Evolutionary conservation across 179 eudicot genomes (phyloP).

Genomic region (Spinacia oleracea): DNA sequence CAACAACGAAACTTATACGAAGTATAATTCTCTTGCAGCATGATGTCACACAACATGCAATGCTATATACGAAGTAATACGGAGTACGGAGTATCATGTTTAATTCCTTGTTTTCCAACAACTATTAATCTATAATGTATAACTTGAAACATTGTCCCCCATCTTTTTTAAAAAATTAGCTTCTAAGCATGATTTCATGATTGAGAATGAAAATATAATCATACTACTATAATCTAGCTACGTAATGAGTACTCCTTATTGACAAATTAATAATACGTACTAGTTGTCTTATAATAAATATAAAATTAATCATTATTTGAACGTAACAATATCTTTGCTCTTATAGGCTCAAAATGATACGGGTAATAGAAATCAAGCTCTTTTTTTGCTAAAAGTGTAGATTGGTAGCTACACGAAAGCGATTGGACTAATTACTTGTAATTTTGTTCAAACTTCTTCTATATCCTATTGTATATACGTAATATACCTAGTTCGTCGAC

Average conservation of each 20-base stretch:
- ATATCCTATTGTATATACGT: background rate
- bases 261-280: background rate
- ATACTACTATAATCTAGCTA: constrained; percentile 20
- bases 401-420: background rate
- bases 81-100: too few relatives aligned
- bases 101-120: too few relatives aligned
- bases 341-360: constrained; percentile 1
- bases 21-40: too few relatives aligned
- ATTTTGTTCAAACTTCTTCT: background rate
- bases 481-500: background rate
- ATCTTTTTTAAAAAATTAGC: constrained; percentile 40
- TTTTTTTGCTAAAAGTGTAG: background rate
- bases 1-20: too few relatives aligned
- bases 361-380: background rate
- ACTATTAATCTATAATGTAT: background rate
- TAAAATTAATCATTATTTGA: background rate
- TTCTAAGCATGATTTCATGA: constrained; percentile 79
- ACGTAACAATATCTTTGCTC: constrained; percentile 30
- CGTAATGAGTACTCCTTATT: constrained; percentile 16
- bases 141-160: background rate
- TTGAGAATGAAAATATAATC: constrained; percentile 29
- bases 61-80: too few relatives aligned
- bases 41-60: background rate
- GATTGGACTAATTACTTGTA: background rate
- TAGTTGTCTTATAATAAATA: constrained; percentile 14